Evolutionary conservation across 2,329 filamentous ascomycete genomes (phyloP).

Genomic region (Cercospora zeina): DNA sequence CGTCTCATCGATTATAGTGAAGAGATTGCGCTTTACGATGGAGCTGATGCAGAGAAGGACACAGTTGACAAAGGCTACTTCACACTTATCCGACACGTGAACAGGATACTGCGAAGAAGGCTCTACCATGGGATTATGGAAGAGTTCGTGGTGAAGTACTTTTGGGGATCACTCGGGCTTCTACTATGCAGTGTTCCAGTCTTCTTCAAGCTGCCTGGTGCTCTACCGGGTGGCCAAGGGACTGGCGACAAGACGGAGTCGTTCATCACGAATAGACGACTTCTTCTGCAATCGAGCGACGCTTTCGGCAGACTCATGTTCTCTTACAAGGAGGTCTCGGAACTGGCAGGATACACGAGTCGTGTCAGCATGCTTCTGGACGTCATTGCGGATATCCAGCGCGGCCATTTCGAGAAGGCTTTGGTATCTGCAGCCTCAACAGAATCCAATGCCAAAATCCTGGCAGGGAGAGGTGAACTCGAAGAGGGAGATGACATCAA

Average conservation of each 20-base stretch:
- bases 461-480: conserved; percentile 77
- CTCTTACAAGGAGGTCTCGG: conserved; percentile 95
- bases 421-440: conserved; percentile 85
- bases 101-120: conserved; percentile 83
- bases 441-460: conserved; percentile 77
- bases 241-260: conserved; percentile 47
- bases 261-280: conserved; percentile 90
- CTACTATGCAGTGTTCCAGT: conserved; percentile 92
- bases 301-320: conserved; percentile 97
- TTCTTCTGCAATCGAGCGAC: conserved; percentile 90
- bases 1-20: conserved; percentile 94
- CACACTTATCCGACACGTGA: conserved; percentile 97
- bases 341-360: conserved; percentile 91
- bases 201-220: conserved; percentile 71
- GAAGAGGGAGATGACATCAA: conserved; percentile 81
- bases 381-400: conserved; percentile 90
- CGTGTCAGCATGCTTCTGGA: conserved; percentile 85
- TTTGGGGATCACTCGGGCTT: conserved; percentile 93
- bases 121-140: conserved; percentile 99
- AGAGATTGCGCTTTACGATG: conserved; percentile 87
- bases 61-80: conserved; percentile 98
- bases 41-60: conserved; percentile 93
- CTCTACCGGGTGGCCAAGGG: conserved; percentile 23
- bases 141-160: conserved; percentile 99
- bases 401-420: conserved; percentile 92